Conservation (phyloP, 179 eudicot genomes). For the Camellia oleifera region DNA sequence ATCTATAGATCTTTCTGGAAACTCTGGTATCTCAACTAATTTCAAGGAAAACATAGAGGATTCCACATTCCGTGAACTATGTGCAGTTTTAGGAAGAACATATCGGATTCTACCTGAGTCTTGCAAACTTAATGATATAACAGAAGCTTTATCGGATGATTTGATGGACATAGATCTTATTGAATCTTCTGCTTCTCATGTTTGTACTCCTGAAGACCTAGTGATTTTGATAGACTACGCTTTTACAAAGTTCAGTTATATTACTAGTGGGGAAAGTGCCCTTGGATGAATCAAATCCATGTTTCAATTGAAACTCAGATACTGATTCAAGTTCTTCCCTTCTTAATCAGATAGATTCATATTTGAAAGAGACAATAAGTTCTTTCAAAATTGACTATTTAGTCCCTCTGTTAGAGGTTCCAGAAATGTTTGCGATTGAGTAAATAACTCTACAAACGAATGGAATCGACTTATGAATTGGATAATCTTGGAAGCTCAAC, state of each 20-base stretch:
- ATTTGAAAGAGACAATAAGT: no score
- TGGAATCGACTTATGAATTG: neutral
- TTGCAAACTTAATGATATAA: conserved; percentile 16
- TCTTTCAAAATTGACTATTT: no score
- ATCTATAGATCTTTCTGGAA: conserved; percentile 30
- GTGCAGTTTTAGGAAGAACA: conserved; percentile 33
- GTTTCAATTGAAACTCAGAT: no score
- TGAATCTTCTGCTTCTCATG: conserved; percentile 20
- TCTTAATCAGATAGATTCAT: no score
- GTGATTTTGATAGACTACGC: conserved; percentile 39
- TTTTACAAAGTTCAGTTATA: conserved; percentile 21
- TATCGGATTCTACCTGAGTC: conserved; percentile 44
- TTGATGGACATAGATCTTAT: conserved; percentile 20
- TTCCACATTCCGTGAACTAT: conserved; percentile 49
- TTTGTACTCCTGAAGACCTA: conserved; percentile 47
- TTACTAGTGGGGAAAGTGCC: neutral
- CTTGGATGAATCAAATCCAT: no score
- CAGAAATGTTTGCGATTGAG: no score
- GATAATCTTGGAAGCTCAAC: neutral
- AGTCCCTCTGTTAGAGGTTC: no score
- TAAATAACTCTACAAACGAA: no score
- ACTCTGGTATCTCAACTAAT: conserved; percentile 30
- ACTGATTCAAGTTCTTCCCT: no score
- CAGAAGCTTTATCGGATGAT: conserved; percentile 18
- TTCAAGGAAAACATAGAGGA: conserved; percentile 39